Base-by-base conservation (phyloP, 208 protist genomes). In the Porcisia hertigi region DNA sequence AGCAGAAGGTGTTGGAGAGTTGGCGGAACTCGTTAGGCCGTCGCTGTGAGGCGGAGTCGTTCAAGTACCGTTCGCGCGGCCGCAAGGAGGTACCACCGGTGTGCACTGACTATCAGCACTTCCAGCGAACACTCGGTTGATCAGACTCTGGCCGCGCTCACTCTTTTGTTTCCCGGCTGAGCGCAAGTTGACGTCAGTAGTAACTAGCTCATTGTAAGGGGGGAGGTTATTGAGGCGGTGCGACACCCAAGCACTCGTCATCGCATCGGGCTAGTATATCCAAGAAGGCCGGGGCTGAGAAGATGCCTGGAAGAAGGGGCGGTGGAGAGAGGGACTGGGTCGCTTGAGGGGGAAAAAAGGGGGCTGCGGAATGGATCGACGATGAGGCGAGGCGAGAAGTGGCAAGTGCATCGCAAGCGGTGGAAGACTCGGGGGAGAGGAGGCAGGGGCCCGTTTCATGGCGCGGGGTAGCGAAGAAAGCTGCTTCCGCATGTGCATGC, bases 21-120 rank as follows among this genome's bases (percentile, higher is more conserved):
- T 88, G 95, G 73, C 82, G 79, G 43, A 82, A 92, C 34, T 95
- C 84, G 69, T 81, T 97, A 69, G 87, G 79, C 1, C 86, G 86
- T 45, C 88, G 89, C 11, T 97, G 93, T 71, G 91, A 97, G 77
- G 91, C 93, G 14, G 93, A 97, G 71, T 89, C 84, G 16, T 82
- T 94, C 52, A 82, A 85, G 34, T 82, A 92, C 60, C 80, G 91
- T 77, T 82, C 91, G 47, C 80, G 85, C 20, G 85, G 88, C 18
- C 83, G 80, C 41, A 90, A 91, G 16, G 90, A 89, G 9, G 84
- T 85, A n/a, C 92, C 92, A 20, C 69, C 73, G 14, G 80, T 92
- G 1, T 97, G 92, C 54, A 41, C 47, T 3, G 90, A 97, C 60
- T 89, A 83, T 69, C 81, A 91, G 25, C 53, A 63, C 25, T 88